Evolutionary conservation across 768 basidiomycete genomes (phyloP), one percentile per base, ranked within the genome.

Genomic region (Amanita pseudoporphyria): DNA sequence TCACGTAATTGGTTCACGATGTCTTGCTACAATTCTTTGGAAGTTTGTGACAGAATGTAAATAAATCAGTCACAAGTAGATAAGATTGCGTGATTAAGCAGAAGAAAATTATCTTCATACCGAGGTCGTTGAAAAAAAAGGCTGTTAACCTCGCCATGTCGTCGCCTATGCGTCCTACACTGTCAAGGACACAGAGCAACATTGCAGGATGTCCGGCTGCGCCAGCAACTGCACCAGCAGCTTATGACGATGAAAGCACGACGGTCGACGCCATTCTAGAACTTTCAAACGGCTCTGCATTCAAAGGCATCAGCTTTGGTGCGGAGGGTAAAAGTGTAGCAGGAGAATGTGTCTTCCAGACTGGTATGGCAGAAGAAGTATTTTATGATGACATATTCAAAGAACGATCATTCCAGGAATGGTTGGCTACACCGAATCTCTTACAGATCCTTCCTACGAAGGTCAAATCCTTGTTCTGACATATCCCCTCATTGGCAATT

Each of bases 321-420:
- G 92, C 91, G 3, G 78, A 90, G 58, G 79, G 77, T 40, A 94
- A 91, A 68, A 93, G 89, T 61, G 76, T 95, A 28, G 78, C 95
- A 14, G 96, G 96, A 58, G 96, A 99, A 78, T 98, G 96, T 66
- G 96, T 99, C 61, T 99, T 99, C 71, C 95, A 97, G 72, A 99
- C 96, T 35, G 96, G 96, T 94, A 61, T 64, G 84, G 60, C 37
- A 21, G n/a, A 42, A 18, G 6, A 19, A 32, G 39, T n/a, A 31
- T 51, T 19, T 42, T 14, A 51, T 49, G 18, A 19, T 18, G 6
- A 32, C 52, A 39, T 42, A 41, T 45, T 51, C 56, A 56, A 52
- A 60, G 52, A 38, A 39, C 19, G 39, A 54, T 47, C 16, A 40
- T 9, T 50, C n/a, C 60, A 99, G 96, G 96, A 49, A 98, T 99